phyloP scores from a whole-genome alignment of 2,329 filamentous ascomycete genomes.

The Microcera coccophila region DNA sequence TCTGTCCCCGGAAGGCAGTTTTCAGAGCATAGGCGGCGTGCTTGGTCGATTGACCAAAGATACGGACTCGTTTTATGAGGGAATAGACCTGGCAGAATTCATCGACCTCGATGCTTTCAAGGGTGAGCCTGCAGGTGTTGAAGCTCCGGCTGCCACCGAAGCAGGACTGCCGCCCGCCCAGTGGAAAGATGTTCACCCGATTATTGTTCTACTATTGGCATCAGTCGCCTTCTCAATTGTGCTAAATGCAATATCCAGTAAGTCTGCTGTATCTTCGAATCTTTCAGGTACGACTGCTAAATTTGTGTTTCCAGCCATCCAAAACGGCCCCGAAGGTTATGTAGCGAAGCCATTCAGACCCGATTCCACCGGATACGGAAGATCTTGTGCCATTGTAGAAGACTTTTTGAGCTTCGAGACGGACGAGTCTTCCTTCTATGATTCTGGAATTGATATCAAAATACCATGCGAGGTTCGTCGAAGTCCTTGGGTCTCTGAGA shows the following conservation, averaged over 20 bases:
- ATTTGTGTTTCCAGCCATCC: conserved; percentile 11
- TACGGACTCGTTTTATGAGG: conserved; percentile 8
- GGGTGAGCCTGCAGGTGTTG: conserved; percentile 1
- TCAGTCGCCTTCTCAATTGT: conserved; percentile 22
- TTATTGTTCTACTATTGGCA: conserved; percentile 14
- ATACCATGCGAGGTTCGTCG: conserved; percentile 3
- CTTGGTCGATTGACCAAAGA: conserved; percentile 7
- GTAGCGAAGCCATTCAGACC: conserved; percentile 4
- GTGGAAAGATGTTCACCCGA: conserved; percentile 11
- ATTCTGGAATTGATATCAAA: conserved; percentile 20
- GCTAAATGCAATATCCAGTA: conserved; percentile 15
- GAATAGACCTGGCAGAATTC: conserved; percentile 9
- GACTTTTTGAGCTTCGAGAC: conserved; percentile 17
- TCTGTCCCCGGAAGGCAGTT: conserved; percentile 1
- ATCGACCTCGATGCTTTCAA: conserved; percentile 14
- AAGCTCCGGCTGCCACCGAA: background rate
- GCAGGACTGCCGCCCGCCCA: background rate
- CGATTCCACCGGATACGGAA: conserved; percentile 8
- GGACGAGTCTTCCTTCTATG: conserved; percentile 12
- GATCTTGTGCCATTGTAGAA: conserved; percentile 16
- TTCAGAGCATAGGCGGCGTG: conserved; percentile 4
- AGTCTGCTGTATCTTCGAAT: conserved; percentile 3
- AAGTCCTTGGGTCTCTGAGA: conserved; percentile 14
- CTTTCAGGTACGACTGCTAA: too few relatives aligned
- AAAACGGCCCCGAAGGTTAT: conserved; percentile 13